Evolutionary conservation across 2,329 filamentous ascomycete genomes (phyloP), one percentile per base, ranked within the genome.

Genomic region (Arthrobotrys entomopaga): DNA sequence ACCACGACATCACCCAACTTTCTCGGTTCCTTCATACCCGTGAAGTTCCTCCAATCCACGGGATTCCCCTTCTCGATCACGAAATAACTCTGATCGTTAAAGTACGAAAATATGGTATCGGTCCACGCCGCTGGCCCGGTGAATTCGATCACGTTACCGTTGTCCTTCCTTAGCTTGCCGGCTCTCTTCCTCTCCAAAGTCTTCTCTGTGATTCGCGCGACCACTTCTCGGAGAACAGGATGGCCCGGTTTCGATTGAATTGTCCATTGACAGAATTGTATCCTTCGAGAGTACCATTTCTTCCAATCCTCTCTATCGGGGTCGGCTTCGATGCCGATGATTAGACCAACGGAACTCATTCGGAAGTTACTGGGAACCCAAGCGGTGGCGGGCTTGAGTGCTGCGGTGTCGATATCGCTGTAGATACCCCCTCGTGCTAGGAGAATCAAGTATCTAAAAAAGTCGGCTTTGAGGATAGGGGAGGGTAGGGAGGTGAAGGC

Each of bases 181-280:
- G 84, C 82, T 63, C 84, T 84, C 84, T 96, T 93, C 82, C 90
- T 87, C 71, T 86, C 84, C 57, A 98, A 84, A 0, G 93, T 91
- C 80, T 93, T 88, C 77, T 91, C 86, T 0, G 94, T 97, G 79
- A 99, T 93, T 77, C 89, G 90, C 13, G 90, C 86, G 34, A 99
- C 92, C 74, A 97, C 87, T 75, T 97, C 92, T 76, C 93, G 88
- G 70, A 99, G 86, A 11, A 97, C 88, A 0, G 95, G 95, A 81
- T 99, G 95, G 10, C 95, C 95, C 0, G 94, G 91, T 82, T 99
- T 99, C 67, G 91, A 85, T 82, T 98, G 94, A 76, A 99, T 97
- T 0, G 95, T 99, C 95, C 95, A 99, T 82, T 99, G 95, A 83
- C 95, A 99, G 82, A 99, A 98, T 81, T 98, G 95, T 75, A 99